Percentiles rank a stretch among this genome's conserved stretches.
Evolutionary conservation across 345 rosid genomes (phyloP).

Genomic region (Linum lewisii): DNA sequence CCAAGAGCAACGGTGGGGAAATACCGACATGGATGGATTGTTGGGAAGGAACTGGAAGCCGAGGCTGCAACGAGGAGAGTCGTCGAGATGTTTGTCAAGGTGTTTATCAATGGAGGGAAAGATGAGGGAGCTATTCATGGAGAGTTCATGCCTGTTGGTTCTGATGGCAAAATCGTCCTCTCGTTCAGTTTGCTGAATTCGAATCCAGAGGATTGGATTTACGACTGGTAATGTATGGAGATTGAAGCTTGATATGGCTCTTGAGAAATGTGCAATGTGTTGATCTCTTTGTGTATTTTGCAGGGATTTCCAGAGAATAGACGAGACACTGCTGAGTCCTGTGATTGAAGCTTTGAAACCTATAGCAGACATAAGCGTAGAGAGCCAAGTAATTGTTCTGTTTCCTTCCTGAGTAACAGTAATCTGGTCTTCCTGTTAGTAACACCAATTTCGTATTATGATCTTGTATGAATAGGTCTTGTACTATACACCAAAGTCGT

Average conservation of each 20-base stretch:
- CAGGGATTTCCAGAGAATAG: conserved; percentile 75
- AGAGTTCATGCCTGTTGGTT: conserved; percentile 93
- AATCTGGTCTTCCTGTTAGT: conserved; percentile 3
- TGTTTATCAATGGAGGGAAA: conserved; percentile 78
- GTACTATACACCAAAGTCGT: conserved; percentile 83
- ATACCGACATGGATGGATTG: conserved; percentile 80
- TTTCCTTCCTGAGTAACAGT: neutral
- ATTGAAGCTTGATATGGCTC: neutral
- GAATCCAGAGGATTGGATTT: conserved; percentile 73
- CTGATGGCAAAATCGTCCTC: conserved; percentile 81
- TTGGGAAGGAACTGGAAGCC: conserved; percentile 38
- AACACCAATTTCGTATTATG: conserved; percentile 6
- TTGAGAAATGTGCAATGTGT: neutral
- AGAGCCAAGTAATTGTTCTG: conserved; percentile 63
- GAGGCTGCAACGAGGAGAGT: conserved; percentile 31
- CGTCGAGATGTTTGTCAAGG: conserved; percentile 59
- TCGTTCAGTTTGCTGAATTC: conserved; percentile 85
- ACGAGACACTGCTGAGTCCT: conserved; percentile 51
- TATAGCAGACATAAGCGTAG: conserved; percentile 73
- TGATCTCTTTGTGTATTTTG: conserved; percentile 17
- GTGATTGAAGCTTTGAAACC: conserved; percentile 60
- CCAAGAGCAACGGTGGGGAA: conserved; percentile 67
- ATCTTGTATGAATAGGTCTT: conserved; percentile 46
- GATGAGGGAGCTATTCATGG: conserved; percentile 60
- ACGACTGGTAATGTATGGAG: conserved; percentile 53